phyloP scores from a whole-genome alignment of 73 alveolate species.

The Tetrahymena malaccensis region DNA sequence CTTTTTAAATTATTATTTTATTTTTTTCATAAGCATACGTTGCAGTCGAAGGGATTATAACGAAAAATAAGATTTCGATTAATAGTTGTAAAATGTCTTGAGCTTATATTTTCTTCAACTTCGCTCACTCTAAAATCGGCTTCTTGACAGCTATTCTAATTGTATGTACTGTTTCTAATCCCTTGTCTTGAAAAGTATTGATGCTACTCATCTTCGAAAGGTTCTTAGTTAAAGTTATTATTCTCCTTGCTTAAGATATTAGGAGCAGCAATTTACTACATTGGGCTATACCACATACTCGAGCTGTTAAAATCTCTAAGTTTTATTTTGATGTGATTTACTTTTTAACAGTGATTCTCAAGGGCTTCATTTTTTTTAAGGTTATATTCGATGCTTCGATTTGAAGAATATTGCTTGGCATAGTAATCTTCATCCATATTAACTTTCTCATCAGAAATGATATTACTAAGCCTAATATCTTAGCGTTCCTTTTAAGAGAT shows the following conservation, averaged over 20 bases:
- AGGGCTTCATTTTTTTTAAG: neutral
- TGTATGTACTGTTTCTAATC: neutral
- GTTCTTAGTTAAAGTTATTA: neutral
- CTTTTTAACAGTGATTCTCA: neutral
- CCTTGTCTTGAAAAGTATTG: neutral
- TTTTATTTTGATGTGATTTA: neutral
- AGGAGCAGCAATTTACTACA: neutral
- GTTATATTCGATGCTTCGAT: neutral
- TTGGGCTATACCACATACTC: neutral
- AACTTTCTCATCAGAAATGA: neutral
- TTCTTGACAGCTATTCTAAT: neutral
- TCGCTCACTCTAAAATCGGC: neutral
- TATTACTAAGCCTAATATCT: neutral
- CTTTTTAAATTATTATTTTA: too few relatives aligned
- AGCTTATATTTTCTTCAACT: neutral
- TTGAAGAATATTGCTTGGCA: neutral
- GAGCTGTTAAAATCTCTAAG: neutral
- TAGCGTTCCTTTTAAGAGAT: neutral
- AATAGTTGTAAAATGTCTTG: neutral
- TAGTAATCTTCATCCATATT: neutral
- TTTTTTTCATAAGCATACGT: neutral
- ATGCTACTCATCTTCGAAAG: neutral
- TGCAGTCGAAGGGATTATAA: neutral
- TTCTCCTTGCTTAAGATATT: neutral
- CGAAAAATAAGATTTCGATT: neutral